Percentiles rank a stretch among this genome's conserved stretches.
phyloP scores from a whole-genome alignment of 371 early-diverging fungal species.

The Amoeboaphelidium occidentale region DNA sequence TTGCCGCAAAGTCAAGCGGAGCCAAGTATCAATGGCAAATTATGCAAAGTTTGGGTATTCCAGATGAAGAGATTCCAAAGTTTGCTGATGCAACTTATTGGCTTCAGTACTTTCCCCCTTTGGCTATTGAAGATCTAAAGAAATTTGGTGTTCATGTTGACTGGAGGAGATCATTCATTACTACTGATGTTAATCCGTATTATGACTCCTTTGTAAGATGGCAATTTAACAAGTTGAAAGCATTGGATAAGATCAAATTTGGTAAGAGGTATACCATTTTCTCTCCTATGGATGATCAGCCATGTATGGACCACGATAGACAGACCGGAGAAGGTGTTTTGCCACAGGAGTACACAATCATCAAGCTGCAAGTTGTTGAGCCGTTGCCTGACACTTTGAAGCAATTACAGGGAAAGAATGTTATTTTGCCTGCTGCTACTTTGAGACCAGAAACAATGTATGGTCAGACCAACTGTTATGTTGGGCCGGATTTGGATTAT shows the following conservation, averaged over 20 bases:
- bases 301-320: slow-evolving; percentile 99
- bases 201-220: slow-evolving; percentile 98
- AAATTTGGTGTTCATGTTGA: slow-evolving; percentile 80
- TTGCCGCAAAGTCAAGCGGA: slow-evolving; percentile 58
- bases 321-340: slow-evolving; percentile 90
- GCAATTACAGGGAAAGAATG: slow-evolving; percentile 10
- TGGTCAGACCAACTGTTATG: slow-evolving; percentile 94
- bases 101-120: slow-evolving; percentile 89
- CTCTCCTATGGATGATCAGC: slow-evolving; percentile 89
- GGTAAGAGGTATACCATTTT: slow-evolving; percentile 98
- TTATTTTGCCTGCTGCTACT: slow-evolving; percentile 78
- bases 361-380: slow-evolving; percentile 59
- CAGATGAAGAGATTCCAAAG: slow-evolving; percentile 60
- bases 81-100: slow-evolving; percentile 93
- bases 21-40: slow-evolving; percentile 87
- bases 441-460: slow-evolving; percentile 97
- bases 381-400: slow-evolving; percentile 10
- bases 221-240: slow-evolving; percentile 90
- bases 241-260: slow-evolving; percentile 67
- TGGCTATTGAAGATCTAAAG: slow-evolving; percentile 58
- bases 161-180: slow-evolving; percentile 97
- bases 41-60: slow-evolving; percentile 77
- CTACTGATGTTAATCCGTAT: slow-evolving; percentile 97
- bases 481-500: slow-evolving; percentile 71
- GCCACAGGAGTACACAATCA: slow-evolving; percentile 86